Evolutionary conservation across 179 eudicot species (phyloP), one percentile per base, ranked within the genome.

Genomic region (Camellia oleifera): DNA sequence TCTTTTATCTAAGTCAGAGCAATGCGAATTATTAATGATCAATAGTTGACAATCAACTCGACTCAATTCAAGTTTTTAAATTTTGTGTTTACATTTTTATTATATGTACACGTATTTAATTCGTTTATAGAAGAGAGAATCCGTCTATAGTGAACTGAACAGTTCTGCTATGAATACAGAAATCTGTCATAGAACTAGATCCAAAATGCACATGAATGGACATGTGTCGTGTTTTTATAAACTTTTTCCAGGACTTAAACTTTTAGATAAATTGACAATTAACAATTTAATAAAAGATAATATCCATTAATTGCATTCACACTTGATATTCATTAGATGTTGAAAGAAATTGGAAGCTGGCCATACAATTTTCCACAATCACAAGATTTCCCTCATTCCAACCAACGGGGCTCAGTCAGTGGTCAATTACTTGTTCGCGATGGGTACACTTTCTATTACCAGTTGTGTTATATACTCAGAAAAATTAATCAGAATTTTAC

Each of bases 351-450:
- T 12, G 79, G 80, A 58, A 87, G 77, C 5, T 93, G 97, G 97
- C 97, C 97, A 44, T 93, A 93, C 53, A 78, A 83, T 57, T 93
- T 93, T 75, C 90, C 90, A 23, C 45, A 45, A 17, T 89, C 96
- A 5, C 32, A 42, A 62, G 94, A 93, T 58, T 92, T 76, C 61
- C 84, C 86, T 32, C 81, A 75, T 81, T 83, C 91, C 10, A 61
- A 78, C 71, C 81, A 89, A 45, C 86, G 95, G 1, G 95, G 97
- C 44, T 80, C 80, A 11, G 84, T 92, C 48, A 75, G 17, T 32
- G 97, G 97, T 23, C 90, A 80, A 75, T 88, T 93, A 72, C 64
- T 87, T 3, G 90, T 93, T 44, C 81, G 73, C 0, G 94, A 93
- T 57, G 79, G 89, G 93, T 91, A 89, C 58, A 1, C n/a, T 15